Base-by-base conservation (phyloP, 2,329 filamentous ascomycete species). In the Cordyceps farinosa region DNA sequence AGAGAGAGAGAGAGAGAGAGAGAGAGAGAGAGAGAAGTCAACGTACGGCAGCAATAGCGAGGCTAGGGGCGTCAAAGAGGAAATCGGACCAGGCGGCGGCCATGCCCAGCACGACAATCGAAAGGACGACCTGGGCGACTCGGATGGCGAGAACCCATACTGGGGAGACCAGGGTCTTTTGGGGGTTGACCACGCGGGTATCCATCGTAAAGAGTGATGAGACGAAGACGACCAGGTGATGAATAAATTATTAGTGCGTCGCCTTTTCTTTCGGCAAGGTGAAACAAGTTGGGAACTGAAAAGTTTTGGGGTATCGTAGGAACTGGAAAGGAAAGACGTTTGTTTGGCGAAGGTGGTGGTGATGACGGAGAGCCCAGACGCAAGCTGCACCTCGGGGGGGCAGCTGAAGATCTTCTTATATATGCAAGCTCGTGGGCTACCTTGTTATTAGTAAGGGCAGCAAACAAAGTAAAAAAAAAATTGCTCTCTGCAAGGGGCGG, bases 101-200 rank as follows among this genome's bases (percentile, higher is more conserved):
- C 45, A 81, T 68, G n/a, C 68, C 79, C n/a, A 83, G 68, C 32
- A 80, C 72, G 30, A 80, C 66, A 44, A 83, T 40, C 2, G 78
- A 73, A 15, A 82, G 10, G 34, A 82, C 56, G 56, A 79, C 67
- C 65, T 82, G 79, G 45, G 75, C 65, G 17, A 74, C 71, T 10
- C 79, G 78, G 30, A 79, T 55, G 22, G 74, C 72, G 32, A 76
- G 69, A n/a, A 82, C 68, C 79, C 80, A 82, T 22, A 69, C 60
- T 9, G 80, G 79, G 30, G 48, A 59, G 54, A 47, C 50, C 13
- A 62, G 52, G 8, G 60, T 62, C 29, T 79, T 76, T 40, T 71
- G 66, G 62, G 82, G 75, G 63, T 62, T 56, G 11, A 62, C 29
- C 11, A n/a, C 60, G 32, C 32, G 50, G 42, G 3, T 47, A 81